Percentiles rank a stretch among this genome's conserved stretches.
Evolutionary conservation across 768 basidiomycete genomes (phyloP).

Genomic region (Suillus lakei): DNA sequence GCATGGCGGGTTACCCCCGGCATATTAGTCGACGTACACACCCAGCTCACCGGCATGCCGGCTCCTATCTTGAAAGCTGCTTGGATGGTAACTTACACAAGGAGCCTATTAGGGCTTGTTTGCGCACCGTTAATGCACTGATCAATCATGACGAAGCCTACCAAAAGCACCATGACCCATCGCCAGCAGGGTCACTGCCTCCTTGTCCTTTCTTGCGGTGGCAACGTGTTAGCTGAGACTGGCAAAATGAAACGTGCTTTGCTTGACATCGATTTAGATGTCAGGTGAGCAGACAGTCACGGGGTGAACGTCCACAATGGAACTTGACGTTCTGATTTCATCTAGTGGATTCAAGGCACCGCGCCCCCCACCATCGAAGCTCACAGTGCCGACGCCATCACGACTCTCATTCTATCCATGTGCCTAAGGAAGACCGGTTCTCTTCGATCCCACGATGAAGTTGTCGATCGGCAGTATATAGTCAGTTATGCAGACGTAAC

Average conservation of each 20-base stretch:
- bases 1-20: too few relatives aligned
- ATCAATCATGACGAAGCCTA: constrained; percentile 83
- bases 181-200: constrained; percentile 82
- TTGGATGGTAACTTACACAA: constrained; percentile 60
- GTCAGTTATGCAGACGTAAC: constrained; percentile 32
- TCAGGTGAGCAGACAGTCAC: too few relatives aligned
- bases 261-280: too few relatives aligned
- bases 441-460: too few relatives aligned
- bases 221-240: constrained; percentile 59
- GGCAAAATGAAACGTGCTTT: neutral
- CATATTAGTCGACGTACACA: constrained; percentile 53
- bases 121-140: constrained; percentile 57
- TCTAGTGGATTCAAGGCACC: constrained; percentile 45
- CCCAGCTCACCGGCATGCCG: constrained; percentile 62
- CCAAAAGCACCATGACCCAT: constrained; percentile 52
- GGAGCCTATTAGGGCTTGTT: constrained; percentile 47
- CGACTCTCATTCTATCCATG: neutral
- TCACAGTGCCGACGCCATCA: constrained; percentile 56
- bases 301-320: too few relatives aligned
- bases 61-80: constrained; percentile 54
- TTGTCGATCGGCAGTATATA: too few relatives aligned
- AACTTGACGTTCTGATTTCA: constrained; percentile 12
- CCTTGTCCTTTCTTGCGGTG: constrained; percentile 59
- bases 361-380: constrained; percentile 61
- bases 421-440: constrained; percentile 36